These are phyloP conservation scores for Endoconidiophora polonica DNA, from an alignment of 2,329 filamentous ascomycete species.

Conservation along the genomic window DNA sequence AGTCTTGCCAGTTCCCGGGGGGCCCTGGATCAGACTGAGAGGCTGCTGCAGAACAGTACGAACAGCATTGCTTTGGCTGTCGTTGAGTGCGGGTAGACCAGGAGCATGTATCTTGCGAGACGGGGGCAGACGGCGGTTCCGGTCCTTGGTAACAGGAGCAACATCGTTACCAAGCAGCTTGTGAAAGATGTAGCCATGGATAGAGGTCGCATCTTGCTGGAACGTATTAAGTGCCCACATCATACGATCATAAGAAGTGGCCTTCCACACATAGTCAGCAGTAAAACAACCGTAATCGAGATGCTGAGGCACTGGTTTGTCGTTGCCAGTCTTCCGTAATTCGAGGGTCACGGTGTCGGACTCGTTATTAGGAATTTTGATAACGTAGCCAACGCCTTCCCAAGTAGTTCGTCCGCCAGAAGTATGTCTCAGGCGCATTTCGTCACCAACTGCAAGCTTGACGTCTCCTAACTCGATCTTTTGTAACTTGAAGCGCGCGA, in stretches of 20 bases:
- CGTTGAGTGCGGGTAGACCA: conserved; percentile 83
- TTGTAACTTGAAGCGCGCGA: conserved; percentile 86
- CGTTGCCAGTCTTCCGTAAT: conserved; percentile 81
- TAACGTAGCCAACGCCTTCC: conserved; percentile 97
- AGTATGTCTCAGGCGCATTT: conserved; percentile 85
- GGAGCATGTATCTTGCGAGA: conserved; percentile 96
- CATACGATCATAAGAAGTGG: conserved; percentile 98
- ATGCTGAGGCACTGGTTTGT: conserved; percentile 90
- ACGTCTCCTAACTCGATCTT: conserved; percentile 97
- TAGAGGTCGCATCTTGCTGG: conserved; percentile 92
- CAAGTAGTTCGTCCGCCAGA: conserved; percentile 79
- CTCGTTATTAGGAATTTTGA: conserved; percentile 98
- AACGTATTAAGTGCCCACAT: conserved; percentile 99
- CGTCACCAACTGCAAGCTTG: conserved; percentile 91
- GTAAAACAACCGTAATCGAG: conserved; percentile 88
- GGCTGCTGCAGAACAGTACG: conserved; percentile 89
- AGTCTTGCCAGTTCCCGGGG: conserved; percentile 93
- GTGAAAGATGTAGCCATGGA: conserved; percentile 97
- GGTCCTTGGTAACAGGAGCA: conserved; percentile 65
- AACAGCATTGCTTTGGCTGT: conserved; percentile 89
- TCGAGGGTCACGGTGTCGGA: conserved; percentile 95
- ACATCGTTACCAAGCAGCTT: conserved; percentile 91
- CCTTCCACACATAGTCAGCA: conserved; percentile 98
- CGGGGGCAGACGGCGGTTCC: conserved; percentile 55
- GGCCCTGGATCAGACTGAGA: conserved; percentile 88